phyloP scores from a whole-genome alignment of 352 stramenopile species.

The Albugo laibachii region DNA sequence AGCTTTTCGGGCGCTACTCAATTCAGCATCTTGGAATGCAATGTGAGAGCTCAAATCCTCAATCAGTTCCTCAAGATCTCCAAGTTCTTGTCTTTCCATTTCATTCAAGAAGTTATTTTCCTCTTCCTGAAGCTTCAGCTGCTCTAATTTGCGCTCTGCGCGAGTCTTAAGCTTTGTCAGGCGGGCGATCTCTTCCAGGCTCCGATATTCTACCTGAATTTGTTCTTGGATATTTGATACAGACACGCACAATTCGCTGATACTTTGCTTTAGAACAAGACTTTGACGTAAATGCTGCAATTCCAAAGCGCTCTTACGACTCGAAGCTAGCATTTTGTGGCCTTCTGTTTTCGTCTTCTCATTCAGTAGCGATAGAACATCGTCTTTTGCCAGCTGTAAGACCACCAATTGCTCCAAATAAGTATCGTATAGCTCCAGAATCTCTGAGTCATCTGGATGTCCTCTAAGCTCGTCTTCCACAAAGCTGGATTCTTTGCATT shows the following conservation, averaged over 20 bases:
- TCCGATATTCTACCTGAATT: constrained; percentile 32
- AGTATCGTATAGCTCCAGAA: constrained; percentile 21
- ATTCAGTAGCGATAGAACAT: constrained; percentile 16
- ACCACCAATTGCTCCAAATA: constrained; percentile 19
- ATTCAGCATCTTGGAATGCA: constrained; percentile 55
- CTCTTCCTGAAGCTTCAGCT: constrained; percentile 22
- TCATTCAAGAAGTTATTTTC: constrained; percentile 31
- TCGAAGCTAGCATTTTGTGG: constrained; percentile 27
- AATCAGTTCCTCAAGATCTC: constrained; percentile 51
- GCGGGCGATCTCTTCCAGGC: constrained; percentile 38
- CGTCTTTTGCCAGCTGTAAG: too few species aligned
- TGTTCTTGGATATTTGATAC: constrained; percentile 36
- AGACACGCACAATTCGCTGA: constrained; percentile 43
- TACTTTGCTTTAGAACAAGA: constrained; percentile 47
- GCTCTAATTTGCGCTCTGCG: constrained; percentile 38
- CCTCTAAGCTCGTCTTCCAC: too few species aligned
- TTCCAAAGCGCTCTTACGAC: constrained; percentile 45
- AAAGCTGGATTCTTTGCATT: too few species aligned
- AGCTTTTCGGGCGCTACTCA: constrained; percentile 27
- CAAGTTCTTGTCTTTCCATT: constrained; percentile 40
- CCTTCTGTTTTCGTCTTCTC: constrained; percentile 42
- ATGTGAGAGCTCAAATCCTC: constrained; percentile 68
- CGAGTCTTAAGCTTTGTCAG: constrained; percentile 44
- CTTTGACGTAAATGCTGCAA: constrained; percentile 69
- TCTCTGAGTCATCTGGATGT: background rate